These are phyloP conservation scores for Helianthus tuberosus DNA, from an alignment of 129 eudicot genomes.

Conservation along the genomic window DNA sequence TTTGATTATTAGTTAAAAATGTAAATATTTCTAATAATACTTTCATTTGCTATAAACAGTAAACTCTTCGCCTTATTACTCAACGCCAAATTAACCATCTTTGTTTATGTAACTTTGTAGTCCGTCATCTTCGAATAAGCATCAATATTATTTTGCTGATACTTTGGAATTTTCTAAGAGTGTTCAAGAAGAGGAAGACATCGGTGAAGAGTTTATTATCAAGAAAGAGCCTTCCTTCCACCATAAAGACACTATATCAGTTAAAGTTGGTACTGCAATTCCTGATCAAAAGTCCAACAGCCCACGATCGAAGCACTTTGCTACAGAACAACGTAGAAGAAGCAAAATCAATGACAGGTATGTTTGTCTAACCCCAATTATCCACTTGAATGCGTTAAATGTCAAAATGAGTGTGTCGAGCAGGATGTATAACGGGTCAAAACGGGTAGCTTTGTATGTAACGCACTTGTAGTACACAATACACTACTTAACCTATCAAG, in stretches of 20 bases:
- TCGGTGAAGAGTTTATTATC: slow-evolving; percentile 59
- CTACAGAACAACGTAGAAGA: slow-evolving; percentile 97
- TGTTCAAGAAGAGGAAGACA: no score
- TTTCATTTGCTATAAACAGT: background rate
- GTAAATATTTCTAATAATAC: no score
- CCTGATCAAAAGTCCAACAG: slow-evolving; percentile 77
- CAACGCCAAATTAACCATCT: background rate
- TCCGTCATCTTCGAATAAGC: slow-evolving; percentile 56
- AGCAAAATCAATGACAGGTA: slow-evolving; percentile 99
- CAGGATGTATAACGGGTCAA: no score
- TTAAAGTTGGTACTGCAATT: slow-evolving; percentile 52
- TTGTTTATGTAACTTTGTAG: slow-evolving; percentile 37
- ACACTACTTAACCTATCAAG: no score
- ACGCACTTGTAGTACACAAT: no score
- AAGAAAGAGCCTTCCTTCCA: slow-evolving; percentile 69
- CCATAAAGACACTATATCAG: slow-evolving; percentile 54
- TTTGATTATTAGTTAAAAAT: no score
- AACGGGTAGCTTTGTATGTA: no score
- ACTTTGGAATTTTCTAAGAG: slow-evolving; percentile 66
- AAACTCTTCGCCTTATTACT: background rate
- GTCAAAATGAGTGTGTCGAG: no score
- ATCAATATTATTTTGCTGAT: slow-evolving; percentile 65
- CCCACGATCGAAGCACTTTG: slow-evolving; percentile 95
- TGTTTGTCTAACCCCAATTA: slow-evolving; percentile 22
- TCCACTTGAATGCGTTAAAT: background rate